Evolutionary conservation across 2,329 filamentous ascomycete species (phyloP).

Genomic region (Trichocomaceae sp.): DNA sequence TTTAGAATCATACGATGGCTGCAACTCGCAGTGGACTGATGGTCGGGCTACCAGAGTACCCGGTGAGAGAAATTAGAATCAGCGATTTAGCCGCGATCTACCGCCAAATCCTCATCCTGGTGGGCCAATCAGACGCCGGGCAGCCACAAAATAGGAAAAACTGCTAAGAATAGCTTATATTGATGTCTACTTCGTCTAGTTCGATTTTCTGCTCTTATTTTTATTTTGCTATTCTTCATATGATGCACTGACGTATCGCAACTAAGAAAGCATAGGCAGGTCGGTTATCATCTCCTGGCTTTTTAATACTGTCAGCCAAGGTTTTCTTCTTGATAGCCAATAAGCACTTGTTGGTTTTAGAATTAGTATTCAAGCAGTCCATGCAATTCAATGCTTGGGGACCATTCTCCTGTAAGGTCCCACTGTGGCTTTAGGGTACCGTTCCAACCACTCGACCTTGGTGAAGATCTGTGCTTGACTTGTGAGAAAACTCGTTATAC

Average conservation of each 20-base stretch:
- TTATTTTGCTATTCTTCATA: too few species aligned
- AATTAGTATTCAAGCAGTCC: too few species aligned
- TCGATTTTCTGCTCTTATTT: too few species aligned
- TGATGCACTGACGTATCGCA: too few species aligned
- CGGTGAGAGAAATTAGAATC: too few species aligned
- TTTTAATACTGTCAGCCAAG: too few species aligned
- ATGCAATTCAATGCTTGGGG: neutral
- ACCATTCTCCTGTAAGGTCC: neutral
- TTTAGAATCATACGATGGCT: neutral
- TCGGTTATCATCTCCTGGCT: neutral
- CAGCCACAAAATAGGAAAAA: too few species aligned
- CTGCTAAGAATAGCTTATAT: too few species aligned
- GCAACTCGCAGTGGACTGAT: neutral
- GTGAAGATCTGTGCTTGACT: constrained; percentile 8
- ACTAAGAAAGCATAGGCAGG: too few species aligned
- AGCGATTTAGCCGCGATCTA: neutral
- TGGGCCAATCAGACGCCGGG: neutral
- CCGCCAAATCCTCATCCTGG: neutral
- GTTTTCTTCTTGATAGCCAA: neutral
- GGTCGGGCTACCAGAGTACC: too few species aligned
- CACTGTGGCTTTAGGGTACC: constrained; percentile 13
- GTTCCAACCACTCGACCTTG: constrained; percentile 15
- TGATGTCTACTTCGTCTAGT: too few species aligned
- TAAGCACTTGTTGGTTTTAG: neutral
- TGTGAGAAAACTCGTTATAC: constrained; percentile 15